Evolutionary conservation across 176 grass and related monocot species (phyloP).

Genomic region (Oryza glaberrima): DNA sequence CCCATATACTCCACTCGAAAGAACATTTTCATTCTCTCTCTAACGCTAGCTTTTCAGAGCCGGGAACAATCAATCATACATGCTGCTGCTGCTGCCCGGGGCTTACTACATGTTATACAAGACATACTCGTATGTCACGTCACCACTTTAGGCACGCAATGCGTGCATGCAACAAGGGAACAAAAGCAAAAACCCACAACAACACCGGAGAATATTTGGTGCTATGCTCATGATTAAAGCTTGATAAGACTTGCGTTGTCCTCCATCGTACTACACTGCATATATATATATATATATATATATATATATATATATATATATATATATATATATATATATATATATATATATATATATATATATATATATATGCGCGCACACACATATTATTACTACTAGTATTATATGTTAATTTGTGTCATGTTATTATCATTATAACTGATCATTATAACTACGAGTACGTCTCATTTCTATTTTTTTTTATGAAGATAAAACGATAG

Average conservation of each 20-base stretch:
- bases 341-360: too few species aligned
- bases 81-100: neutral
- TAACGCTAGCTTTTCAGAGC: conserved; percentile 2
- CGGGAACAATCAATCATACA: conserved; percentile 46
- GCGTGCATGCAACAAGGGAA: conserved; percentile 34
- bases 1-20: conserved; percentile 6
- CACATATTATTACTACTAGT: too few species aligned
- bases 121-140: conserved; percentile 59
- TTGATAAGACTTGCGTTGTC: conserved; percentile 42
- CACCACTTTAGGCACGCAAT: conserved; percentile 57
- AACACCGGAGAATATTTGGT: conserved; percentile 58
- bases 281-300: too few species aligned
- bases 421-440: too few species aligned
- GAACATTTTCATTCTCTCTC: neutral
- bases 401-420: too few species aligned
- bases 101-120: conserved; percentile 34
- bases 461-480: too few species aligned
- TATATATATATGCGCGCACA: too few species aligned
- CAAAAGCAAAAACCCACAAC: conserved; percentile 51
- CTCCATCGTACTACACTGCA: neutral
- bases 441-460: too few species aligned
- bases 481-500: too few species aligned
- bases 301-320: too few species aligned
- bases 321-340: too few species aligned
- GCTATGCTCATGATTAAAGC: conserved; percentile 54